These are phyloP conservation scores for Auricularia heimuer DNA, from an alignment of 768 basidiomycete species.

Conservation along the genomic window DNA sequence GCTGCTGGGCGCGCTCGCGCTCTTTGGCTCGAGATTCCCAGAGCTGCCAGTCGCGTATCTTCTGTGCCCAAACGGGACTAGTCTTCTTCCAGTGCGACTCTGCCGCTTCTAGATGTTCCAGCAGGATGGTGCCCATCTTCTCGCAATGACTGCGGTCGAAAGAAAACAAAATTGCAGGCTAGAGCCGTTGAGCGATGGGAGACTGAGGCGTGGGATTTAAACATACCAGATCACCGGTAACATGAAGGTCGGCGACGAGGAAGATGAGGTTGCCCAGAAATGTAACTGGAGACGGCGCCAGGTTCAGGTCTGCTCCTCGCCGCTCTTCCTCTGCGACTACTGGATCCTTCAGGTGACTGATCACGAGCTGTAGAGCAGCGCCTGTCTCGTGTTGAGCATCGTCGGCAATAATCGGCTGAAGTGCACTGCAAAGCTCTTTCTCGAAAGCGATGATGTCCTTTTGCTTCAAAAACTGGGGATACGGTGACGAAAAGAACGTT, in stretches of 20 bases:
- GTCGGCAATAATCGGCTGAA: conserved; percentile 28
- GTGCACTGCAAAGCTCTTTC: conserved; percentile 33
- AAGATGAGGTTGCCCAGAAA: conserved; percentile 39
- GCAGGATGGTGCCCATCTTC: conserved; percentile 34
- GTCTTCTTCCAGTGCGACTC: conserved; percentile 42
- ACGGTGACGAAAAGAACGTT: conserved; percentile 33
- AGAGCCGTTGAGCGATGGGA: background rate
- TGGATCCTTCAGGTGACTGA: conserved; percentile 31
- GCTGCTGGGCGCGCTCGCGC: conserved; percentile 35
- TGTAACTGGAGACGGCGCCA: conserved; percentile 18
- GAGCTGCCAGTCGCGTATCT: conserved; percentile 39
- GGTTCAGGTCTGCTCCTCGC: conserved; percentile 20
- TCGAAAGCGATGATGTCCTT: conserved; percentile 56
- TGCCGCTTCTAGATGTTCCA: conserved; percentile 26
- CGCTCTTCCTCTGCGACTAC: conserved; percentile 14
- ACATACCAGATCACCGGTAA: conserved; percentile 43
- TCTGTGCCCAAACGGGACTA: conserved; percentile 40
- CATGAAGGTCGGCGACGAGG: conserved; percentile 50
- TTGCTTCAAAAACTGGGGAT: conserved; percentile 36
- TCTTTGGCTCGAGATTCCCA: conserved; percentile 40
- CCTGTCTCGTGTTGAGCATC: conserved; percentile 25
- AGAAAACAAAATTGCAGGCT: conserved; percentile 62
- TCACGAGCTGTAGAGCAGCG: conserved; percentile 29
- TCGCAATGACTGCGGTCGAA: conserved; percentile 56
- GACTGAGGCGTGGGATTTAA: background rate